Evolutionary conservation across 306 rosid species (phyloP), one percentile per base, ranked within the genome.

Genomic region (Argentina anserina): DNA sequence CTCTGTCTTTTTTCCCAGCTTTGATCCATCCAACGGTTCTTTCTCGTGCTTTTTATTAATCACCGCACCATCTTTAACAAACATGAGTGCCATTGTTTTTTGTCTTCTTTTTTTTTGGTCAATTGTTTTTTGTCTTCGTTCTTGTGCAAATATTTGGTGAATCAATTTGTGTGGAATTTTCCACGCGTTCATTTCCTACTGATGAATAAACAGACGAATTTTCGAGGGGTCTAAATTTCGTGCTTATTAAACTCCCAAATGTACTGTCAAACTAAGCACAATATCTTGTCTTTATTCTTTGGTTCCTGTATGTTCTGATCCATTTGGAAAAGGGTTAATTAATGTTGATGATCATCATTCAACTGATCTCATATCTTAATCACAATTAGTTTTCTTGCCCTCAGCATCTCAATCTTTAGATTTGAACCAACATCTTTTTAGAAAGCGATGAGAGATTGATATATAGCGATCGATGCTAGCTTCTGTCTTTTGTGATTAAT

Each of bases 281-380:
- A 61, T 74, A 79, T 77, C 79, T 69, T 59, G 41, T 72, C 87
- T 87, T 84, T 87, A 84, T 87, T 91, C 91, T 81, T 55, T 72
- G 83, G 97, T 90, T 71, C 94, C 94, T 78, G 76, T 71, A 86
- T 89, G 97, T 89, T 85, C 88, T 91, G 70, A 81, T 74, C 86
- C 81, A 71, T 79, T 65, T 81, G 92, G 90, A 86, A 84, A 80
- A 79, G 83, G 78, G 58, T 1, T 65, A 62, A 75, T 1, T 65
- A 62, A 75, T 52, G 80, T 80, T 78, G 61, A 43, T 74, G 36
- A 59, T 59, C 53, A 47, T 47, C 26, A 52, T 9, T 21, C 26
- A 82, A 72, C 76, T 69, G 29, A 34, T 55, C 69, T 78, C 77
- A 61, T 75, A 78, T 74, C 79, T 67, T 69, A 37, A 76, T 78